These are phyloP conservation scores for Atalantia buxifolia DNA, from an alignment of 345 rosid species.

Conservation along the genomic window DNA sequence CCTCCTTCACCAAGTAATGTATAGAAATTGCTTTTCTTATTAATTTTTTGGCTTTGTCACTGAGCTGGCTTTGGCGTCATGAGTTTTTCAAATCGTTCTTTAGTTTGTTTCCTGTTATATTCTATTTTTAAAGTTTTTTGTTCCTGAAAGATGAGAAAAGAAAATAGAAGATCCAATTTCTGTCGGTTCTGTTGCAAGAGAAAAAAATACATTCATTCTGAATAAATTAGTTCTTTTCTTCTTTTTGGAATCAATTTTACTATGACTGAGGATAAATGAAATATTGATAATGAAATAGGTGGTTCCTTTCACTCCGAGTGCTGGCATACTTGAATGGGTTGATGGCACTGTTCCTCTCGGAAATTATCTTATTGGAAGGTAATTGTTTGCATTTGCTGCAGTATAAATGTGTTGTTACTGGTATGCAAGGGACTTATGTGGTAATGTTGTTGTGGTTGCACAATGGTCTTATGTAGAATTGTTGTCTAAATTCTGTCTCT, in stretches of 20 bases:
- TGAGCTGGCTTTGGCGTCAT: background rate
- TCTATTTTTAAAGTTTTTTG: background rate
- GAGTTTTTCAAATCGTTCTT: background rate
- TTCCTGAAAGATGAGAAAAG: background rate
- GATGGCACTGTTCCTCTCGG: constrained; percentile 95
- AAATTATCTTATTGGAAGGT: constrained; percentile 96
- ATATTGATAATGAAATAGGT: constrained; percentile 51
- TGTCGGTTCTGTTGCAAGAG: background rate
- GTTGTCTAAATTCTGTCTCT: constrained; percentile 4
- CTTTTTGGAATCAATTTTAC: background rate
- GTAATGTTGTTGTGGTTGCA: background rate
- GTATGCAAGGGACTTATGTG: constrained; percentile 5
- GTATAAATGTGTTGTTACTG: constrained; percentile 2
- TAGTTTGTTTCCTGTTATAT: background rate
- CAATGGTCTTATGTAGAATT: constrained; percentile 6
- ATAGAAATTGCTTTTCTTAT: background rate
- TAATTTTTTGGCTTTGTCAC: background rate
- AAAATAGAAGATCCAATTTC: background rate
- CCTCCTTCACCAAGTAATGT: background rate
- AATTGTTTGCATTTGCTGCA: constrained; percentile 13
- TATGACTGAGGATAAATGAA: constrained; percentile 1
- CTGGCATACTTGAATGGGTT: constrained; percentile 99
- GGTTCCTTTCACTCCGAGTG: constrained; percentile 96
- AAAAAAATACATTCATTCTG: background rate
- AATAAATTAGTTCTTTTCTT: background rate